Evolutionary conservation across 345 rosid genomes (phyloP).

Genomic region (Hypericum perforatum): DNA sequence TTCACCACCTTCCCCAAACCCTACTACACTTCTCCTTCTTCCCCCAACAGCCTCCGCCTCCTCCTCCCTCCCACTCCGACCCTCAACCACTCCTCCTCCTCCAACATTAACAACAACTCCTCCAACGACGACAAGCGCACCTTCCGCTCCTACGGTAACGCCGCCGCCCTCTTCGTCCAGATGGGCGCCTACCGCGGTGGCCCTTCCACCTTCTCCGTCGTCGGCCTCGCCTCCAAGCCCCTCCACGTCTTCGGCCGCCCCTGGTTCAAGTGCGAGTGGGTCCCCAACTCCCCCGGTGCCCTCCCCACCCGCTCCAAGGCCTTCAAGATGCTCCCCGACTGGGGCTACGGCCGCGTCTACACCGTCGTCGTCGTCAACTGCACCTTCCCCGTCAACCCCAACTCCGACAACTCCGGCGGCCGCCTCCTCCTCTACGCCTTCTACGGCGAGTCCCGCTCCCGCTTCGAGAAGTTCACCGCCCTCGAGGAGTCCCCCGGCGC

Average conservation of each 20-base stretch:
- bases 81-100: conserved; percentile 21
- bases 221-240: conserved; percentile 84
- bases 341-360: conserved; percentile 87
- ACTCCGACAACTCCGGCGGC: conserved; percentile 53
- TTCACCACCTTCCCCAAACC: conserved; percentile 10
- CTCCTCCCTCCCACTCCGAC: not conserved
- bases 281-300: conserved; percentile 35
- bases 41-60: conserved; percentile 10
- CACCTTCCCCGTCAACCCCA: conserved; percentile 49
- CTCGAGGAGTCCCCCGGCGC: conserved; percentile 53
- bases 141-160: conserved; percentile 63
- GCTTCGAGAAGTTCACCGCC: conserved; percentile 46
- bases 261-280: conserved; percentile 82
- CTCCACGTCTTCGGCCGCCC: conserved; percentile 58
- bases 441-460: conserved; percentile 37
- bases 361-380: conserved; percentile 75
- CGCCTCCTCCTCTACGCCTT: conserved; percentile 60
- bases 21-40: conserved; percentile 10
- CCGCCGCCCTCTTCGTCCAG: conserved; percentile 70
- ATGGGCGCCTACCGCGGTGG: conserved; percentile 96
- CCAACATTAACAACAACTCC: conserved; percentile 18
- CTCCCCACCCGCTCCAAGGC: conserved; percentile 51
- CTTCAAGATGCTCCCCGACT: conserved; percentile 65
- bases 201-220: conserved; percentile 50
- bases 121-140: conserved; percentile 60